Percentiles rank a stretch among this genome's conserved stretches.
phyloP scores from a whole-genome alignment of 192 early-diverging fungal species.

The Gonapodya sp. region DNA sequence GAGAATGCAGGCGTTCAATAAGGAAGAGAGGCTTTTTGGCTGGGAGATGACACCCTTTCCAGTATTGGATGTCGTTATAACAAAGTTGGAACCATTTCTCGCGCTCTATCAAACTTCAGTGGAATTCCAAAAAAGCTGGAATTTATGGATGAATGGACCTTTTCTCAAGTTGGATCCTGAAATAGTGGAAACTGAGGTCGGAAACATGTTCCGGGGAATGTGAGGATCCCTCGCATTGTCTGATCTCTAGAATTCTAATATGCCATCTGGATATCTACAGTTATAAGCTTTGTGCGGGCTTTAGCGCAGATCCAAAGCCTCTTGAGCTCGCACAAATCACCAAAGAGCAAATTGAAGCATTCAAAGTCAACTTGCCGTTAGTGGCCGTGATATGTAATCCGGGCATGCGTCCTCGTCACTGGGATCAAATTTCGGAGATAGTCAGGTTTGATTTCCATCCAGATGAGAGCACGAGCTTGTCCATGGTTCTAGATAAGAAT shows the following conservation, averaged over 20 bases:
- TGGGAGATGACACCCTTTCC: constrained; percentile 46
- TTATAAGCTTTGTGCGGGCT: constrained; percentile 34
- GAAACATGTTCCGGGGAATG: constrained; percentile 38
- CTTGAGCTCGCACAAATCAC: constrained; percentile 43
- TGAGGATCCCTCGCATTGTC: constrained; percentile 19
- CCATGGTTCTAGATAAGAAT: constrained; percentile 40
- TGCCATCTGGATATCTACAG: too few relatives aligned
- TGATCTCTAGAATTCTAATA: too few relatives aligned
- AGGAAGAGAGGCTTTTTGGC: constrained; percentile 47
- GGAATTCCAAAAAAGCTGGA: constrained; percentile 50
- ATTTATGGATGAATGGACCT: constrained; percentile 48
- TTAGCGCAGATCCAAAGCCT: constrained; percentile 35
- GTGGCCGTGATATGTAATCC: constrained; percentile 50
- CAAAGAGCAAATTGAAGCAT: constrained; percentile 49
- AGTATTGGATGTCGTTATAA: constrained; percentile 26
- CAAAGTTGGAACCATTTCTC: constrained; percentile 38
- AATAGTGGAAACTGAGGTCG: constrained; percentile 45
- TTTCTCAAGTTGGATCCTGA: constrained; percentile 52
- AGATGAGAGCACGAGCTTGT: constrained; percentile 43
- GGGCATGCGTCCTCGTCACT: constrained; percentile 45
- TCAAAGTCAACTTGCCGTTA: constrained; percentile 45
- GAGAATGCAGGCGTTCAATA: constrained; percentile 34
- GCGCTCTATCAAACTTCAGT: constrained; percentile 50
- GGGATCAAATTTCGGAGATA: constrained; percentile 47
- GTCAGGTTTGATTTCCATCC: constrained; percentile 52